phyloP scores from a whole-genome alignment of 2,329 filamentous ascomycete genomes.

The Helotiales sp. region DNA sequence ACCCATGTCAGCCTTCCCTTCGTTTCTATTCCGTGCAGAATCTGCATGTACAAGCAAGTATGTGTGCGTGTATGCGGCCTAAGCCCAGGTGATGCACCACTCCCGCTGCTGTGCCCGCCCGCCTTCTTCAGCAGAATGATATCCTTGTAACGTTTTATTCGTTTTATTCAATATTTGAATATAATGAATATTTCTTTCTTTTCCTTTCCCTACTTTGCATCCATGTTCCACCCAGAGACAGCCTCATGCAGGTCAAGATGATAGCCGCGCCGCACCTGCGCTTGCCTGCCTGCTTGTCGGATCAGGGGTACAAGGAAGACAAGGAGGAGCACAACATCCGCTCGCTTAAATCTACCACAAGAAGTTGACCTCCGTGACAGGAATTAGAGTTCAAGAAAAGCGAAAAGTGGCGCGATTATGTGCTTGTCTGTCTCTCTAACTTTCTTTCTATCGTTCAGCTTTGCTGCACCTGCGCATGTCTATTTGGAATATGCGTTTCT shows the following conservation, averaged over 20 bases:
- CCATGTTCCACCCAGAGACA: neutral
- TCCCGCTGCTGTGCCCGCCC: neutral
- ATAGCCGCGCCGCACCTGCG: constrained; percentile 6
- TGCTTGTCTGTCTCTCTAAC: too few relatives aligned
- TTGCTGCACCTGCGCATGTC: too few relatives aligned
- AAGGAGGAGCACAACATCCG: neutral
- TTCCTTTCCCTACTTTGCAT: neutral
- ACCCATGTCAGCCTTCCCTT: neutral
- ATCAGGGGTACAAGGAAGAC: too few relatives aligned
- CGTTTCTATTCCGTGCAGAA: neutral
- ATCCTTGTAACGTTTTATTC: too few relatives aligned
- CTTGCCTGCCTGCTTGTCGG: neutral
- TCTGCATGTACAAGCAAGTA: neutral
- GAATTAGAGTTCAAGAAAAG: neutral
- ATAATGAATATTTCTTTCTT: neutral
- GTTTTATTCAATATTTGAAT: neutral
- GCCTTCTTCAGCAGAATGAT: neutral
- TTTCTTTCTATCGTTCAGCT: too few relatives aligned
- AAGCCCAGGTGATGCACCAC: neutral
- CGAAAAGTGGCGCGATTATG: too few relatives aligned
- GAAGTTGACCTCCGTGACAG: neutral
- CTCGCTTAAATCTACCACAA: neutral
- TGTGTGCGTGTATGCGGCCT: neutral
- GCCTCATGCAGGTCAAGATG: neutral
- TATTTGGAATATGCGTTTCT: too few relatives aligned